These are phyloP conservation scores for Blastomyces parvus DNA, from an alignment of 2,329 filamentous ascomycete genomes.

Conservation along the genomic window DNA sequence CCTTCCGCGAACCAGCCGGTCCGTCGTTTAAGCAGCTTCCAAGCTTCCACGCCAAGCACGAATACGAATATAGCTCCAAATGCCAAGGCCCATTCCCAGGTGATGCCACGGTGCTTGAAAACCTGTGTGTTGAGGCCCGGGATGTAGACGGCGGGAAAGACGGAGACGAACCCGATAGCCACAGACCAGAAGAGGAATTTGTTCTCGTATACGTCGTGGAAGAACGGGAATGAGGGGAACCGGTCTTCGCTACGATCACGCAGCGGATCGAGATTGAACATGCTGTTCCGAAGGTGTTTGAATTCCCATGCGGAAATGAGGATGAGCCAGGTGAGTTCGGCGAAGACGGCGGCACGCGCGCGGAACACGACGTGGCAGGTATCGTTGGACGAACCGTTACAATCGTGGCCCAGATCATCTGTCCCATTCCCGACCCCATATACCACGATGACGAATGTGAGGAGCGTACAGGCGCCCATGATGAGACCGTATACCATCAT, in stretches of 20 bases:
- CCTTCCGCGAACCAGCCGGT: conserved; percentile 24
- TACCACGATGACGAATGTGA: conserved; percentile 45
- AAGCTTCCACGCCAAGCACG: conserved; percentile 49
- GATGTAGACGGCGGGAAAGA: conserved; percentile 50
- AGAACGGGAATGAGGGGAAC: conserved; percentile 30
- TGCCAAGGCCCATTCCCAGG: conserved; percentile 55
- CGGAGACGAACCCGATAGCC: conserved; percentile 38
- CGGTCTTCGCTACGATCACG: conserved; percentile 19
- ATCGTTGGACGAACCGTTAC: conserved; percentile 15
- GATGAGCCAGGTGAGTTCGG: conserved; percentile 48
- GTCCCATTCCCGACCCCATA: conserved; percentile 35
- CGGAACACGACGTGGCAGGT: conserved; percentile 26
- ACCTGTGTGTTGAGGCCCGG: conserved; percentile 50
- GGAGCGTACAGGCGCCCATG: conserved; percentile 42
- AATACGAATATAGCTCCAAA: conserved; percentile 47
- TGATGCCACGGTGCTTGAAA: conserved; percentile 53
- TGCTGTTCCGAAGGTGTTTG: conserved; percentile 44
- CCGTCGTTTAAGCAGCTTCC: conserved; percentile 50
- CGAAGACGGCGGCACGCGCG: conserved; percentile 49
- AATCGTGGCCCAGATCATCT: conserved; percentile 24
- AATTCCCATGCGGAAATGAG: conserved; percentile 51
- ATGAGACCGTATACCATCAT: conserved; percentile 47
- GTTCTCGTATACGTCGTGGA: conserved; percentile 35
- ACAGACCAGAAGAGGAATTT: conserved; percentile 44
- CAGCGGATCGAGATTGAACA: conserved; percentile 44